These are phyloP conservation scores for Symbiodinium natans DNA, from an alignment of 73 alveolate species.

Conservation along the genomic window DNA sequence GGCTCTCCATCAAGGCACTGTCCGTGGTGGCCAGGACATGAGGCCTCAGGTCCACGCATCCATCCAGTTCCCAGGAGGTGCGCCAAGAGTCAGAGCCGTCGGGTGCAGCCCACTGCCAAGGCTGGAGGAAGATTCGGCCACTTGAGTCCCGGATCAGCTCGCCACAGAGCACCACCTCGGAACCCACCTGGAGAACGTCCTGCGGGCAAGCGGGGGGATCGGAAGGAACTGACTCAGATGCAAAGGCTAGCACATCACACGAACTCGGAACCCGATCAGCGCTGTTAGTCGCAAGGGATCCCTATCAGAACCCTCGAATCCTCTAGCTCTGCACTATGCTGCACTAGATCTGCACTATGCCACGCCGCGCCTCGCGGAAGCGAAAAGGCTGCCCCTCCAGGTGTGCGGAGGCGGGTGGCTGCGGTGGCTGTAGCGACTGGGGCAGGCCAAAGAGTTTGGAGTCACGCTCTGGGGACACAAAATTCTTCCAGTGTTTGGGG, in stretches of 20 bases:
- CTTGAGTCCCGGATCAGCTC: constrained; percentile 74
- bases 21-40: neutral
- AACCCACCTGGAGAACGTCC: neutral
- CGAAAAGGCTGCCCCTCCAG: neutral
- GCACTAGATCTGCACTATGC: no score
- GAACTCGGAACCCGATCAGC: no score
- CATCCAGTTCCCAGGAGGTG: neutral
- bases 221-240: no score
- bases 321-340: no score
- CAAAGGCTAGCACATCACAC: no score
- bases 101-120: neutral
- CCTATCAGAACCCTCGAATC: no score
- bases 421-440: neutral
- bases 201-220: no score
- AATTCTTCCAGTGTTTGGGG: constrained; percentile 4
- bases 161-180: constrained; percentile 66
- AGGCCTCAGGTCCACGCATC: neutral
- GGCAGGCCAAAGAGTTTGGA: neutral
- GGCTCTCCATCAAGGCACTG: neutral
- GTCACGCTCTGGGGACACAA: neutral
- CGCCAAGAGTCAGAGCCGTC: neutral
- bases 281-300: no score
- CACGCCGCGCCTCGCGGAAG: no score
- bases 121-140: constrained; percentile 72
- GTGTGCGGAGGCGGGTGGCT: neutral